Conservation (phyloP, 805 yeast genomes). For the Cyberlindnera americana region DNA sequence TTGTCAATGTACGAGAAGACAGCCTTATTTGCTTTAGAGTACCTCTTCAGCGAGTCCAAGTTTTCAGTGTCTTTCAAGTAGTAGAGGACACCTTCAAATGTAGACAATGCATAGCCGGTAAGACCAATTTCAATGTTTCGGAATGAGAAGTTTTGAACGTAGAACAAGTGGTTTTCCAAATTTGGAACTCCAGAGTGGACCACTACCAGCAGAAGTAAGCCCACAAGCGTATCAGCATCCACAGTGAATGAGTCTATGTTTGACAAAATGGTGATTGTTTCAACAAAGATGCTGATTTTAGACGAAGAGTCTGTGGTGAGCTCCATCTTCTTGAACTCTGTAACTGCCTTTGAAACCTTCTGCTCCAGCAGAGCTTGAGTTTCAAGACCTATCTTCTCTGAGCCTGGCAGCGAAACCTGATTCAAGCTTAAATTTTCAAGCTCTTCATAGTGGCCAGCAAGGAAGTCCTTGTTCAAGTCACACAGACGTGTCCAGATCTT, state of each 20-base stretch:
- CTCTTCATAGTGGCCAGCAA: conserved; percentile 21
- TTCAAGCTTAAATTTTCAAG: conserved; percentile 33
- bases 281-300: conserved; percentile 47
- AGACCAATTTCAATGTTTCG: conserved; percentile 52
- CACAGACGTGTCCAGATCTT: conserved; percentile 55
- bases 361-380: conserved; percentile 34
- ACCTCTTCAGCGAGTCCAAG: conserved; percentile 33
- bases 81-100: conserved; percentile 75
- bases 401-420: conserved; percentile 40
- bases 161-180: conserved; percentile 60
- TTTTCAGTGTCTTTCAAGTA: conserved; percentile 48
- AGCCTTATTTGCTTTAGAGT: conserved; percentile 46
- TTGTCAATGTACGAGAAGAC: conserved; percentile 50
- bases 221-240: conserved; percentile 80
- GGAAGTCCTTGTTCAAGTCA: conserved; percentile 24
- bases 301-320: conserved; percentile 43
- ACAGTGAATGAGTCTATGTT: conserved; percentile 34
- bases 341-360: conserved; percentile 48
- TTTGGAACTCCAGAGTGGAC: conserved; percentile 56
- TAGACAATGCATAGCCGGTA: conserved; percentile 73
- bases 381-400: conserved; percentile 27
- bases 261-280: conserved; percentile 52
- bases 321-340: conserved; percentile 45
- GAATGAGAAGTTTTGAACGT: conserved; percentile 57
- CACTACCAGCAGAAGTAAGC: conserved; percentile 68